These are phyloP conservation scores for Microbotryum saponariae DNA, from an alignment of 1,284 basidiomycete genomes.

Conservation along the genomic window DNA sequence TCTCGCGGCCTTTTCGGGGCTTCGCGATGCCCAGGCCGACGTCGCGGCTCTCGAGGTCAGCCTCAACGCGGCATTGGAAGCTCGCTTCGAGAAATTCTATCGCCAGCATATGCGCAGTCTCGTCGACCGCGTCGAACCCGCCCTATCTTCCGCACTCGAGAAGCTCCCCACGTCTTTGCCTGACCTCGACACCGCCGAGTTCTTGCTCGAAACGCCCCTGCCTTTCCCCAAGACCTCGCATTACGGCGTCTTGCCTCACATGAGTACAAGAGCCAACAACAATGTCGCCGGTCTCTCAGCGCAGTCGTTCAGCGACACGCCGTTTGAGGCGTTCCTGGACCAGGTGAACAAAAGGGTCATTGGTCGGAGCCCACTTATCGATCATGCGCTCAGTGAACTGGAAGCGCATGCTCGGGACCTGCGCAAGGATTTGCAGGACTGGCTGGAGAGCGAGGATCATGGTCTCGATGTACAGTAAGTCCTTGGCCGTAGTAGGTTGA, in stretches of 20 bases:
- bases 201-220: constrained; percentile 28
- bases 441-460: constrained; percentile 5
- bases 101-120: constrained; percentile 9
- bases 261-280: not conserved
- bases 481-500: too few relatives aligned
- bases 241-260: not conserved
- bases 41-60: not conserved
- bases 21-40: not conserved
- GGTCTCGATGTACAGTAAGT: too few relatives aligned
- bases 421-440: constrained; percentile 15
- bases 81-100: constrained; percentile 15
- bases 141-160: constrained; percentile 13
- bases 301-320: not conserved
- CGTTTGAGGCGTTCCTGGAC: constrained; percentile 27
- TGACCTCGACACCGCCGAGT: constrained; percentile 13
- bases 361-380: constrained; percentile 27
- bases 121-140: constrained; percentile 10
- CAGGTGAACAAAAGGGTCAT: constrained; percentile 20
- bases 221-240: constrained; percentile 19
- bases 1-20: not conserved
- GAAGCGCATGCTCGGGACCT: constrained; percentile 19
- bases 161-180: not conserved
- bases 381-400: constrained; percentile 20
- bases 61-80: constrained; percentile 16
- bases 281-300: not conserved